Evolutionary conservation across 371 early-diverging fungal species (phyloP), one percentile per base, ranked within the genome.

Genomic region (Lichtheimia ramosa): DNA sequence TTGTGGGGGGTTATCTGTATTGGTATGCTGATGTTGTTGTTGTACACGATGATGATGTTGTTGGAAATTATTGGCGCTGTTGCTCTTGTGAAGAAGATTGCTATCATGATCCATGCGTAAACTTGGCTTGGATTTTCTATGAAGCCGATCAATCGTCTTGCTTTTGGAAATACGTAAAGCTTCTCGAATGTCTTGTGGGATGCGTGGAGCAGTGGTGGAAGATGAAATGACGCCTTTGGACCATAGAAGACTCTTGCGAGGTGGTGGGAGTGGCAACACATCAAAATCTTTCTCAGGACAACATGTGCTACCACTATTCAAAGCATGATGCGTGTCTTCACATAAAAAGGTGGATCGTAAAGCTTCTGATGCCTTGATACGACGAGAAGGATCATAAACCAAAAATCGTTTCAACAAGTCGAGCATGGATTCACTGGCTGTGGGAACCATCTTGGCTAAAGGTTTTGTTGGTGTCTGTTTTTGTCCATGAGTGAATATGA

Each of bases 401-500:
- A 99, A 73, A 64, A 95, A 83, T 23, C 90, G 89, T n/a, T 81
- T 81, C 2, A 99, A 82, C 8, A 99, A 57, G 53, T 86, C 83
- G n/a, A 92, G 59, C 60, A 91, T 78, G 2, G 77, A 81, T 14
- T 71, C 62, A 0, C 91, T 76, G 3, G 89, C 92, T 18, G 75
- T 78, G 6, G 85, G 86, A 16, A 94, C 69, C 14, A 88, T 69
- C 1, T 85, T 61, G 28, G 69, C 68, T 34, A 96, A 68, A 6
- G 87, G 80, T 56, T 79, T 84, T 8, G 83, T 62, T 8, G 75
- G 64, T 48, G 81, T 67, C 68, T 89, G 71, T 20, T n/a, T 6
- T 24, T 42, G 34, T 8, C 2, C 8, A 10, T 34, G 34, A 8
- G 34, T 34, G 34, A 8, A 8, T 25, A 12, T 14, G 8, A 24